Evolutionary conservation across 768 basidiomycete species (phyloP).

Genomic region (Lentinula sp.): DNA sequence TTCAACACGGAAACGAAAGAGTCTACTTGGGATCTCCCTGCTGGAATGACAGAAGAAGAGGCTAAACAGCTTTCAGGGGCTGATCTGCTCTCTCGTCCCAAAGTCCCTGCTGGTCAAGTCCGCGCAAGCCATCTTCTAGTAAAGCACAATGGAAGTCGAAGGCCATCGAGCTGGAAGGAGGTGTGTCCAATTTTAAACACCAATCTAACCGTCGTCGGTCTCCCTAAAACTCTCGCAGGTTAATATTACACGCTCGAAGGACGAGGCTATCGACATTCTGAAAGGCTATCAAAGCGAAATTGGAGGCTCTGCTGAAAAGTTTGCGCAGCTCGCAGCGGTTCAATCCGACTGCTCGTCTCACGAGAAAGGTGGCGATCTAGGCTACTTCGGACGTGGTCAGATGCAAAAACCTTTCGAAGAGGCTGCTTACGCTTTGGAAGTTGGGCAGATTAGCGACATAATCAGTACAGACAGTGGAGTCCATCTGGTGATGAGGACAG

Average conservation of each 20-base stretch:
- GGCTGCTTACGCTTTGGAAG: slow-evolving; percentile 64
- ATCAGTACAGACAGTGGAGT: slow-evolving; percentile 93
- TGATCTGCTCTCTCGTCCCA: slow-evolving; percentile 32
- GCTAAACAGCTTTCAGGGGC: slow-evolving; percentile 64
- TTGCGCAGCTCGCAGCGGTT: slow-evolving; percentile 65
- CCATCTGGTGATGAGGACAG: slow-evolving; percentile 88
- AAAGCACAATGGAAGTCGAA: slow-evolving; percentile 79
- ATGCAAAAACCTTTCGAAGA: slow-evolving; percentile 99
- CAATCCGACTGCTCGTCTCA: slow-evolving; percentile 93
- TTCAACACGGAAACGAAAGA: slow-evolving; percentile 66
- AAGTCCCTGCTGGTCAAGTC: slow-evolving; percentile 46
- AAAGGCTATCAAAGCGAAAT: slow-evolving; percentile 59
- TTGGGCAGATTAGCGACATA: slow-evolving; percentile 75
- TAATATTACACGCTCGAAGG: slow-evolving; percentile 81
- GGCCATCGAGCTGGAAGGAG: slow-evolving; percentile 83
- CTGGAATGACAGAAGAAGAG: slow-evolving; percentile 55
- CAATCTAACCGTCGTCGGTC: neutral
- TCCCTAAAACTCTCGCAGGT: slow-evolving; percentile 29
- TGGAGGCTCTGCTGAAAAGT: slow-evolving; percentile 49
- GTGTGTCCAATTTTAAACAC: slow-evolving; percentile 30
- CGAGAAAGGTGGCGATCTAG: slow-evolving; percentile 78
- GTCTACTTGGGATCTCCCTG: slow-evolving; percentile 79
- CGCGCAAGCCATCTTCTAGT: slow-evolving; percentile 94
- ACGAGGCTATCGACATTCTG: slow-evolving; percentile 84
- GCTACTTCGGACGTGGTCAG: slow-evolving; percentile 76